Base-by-base conservation (phyloP, 257 asterid species). In the Fraxinus pennsylvanica region DNA sequence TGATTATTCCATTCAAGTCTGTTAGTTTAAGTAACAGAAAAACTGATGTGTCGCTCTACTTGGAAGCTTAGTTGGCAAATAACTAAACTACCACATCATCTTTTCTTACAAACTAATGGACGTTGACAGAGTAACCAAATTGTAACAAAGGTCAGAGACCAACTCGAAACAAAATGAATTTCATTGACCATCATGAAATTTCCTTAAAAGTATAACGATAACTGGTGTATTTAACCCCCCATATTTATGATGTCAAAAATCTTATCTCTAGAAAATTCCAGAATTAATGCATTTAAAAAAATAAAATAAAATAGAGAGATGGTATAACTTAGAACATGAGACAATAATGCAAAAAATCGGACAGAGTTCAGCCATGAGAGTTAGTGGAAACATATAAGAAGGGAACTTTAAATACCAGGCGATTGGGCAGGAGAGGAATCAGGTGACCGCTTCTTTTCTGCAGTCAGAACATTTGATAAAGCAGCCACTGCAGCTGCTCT, bases 401-500 rank as follows among this genome's bases (percentile, higher is more conserved):
- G 36, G 68, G 61, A 45, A 21, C 7, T 69, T 19, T 36, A 30
- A 43, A 33, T 86, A 94, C 97, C 99, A 39, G 89, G 81, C 5
- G 83, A 80, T 68, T 87, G 90, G 79, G 79, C 86, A 22, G 98
- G 96, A 80, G 97, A 91, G 61, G 81, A 86, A 7, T 89, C 92
- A 21, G 92, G 88, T 33, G 94, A 86, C n/a, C 54, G 85, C 86
- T 87, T 91, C 89, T 91, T 86, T 84, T 91, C 99, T 33, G 96
- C 94, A 45, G 93, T 88, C 72, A 93, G 88, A 77, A 88, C 96
- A 30, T 95, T 87, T 47, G 97, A 93, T 77, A 91, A 84, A 78
- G 99, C 99, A 80, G 97, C 98, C 75, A 91, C 92, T 3, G 99
- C 99, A 57, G 99, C 99, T 35, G 96, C 96, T 87, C 97, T 83